Conservation (phyloP, 108 stramenopile species). For the Cyclotella cryptica region DNA sequence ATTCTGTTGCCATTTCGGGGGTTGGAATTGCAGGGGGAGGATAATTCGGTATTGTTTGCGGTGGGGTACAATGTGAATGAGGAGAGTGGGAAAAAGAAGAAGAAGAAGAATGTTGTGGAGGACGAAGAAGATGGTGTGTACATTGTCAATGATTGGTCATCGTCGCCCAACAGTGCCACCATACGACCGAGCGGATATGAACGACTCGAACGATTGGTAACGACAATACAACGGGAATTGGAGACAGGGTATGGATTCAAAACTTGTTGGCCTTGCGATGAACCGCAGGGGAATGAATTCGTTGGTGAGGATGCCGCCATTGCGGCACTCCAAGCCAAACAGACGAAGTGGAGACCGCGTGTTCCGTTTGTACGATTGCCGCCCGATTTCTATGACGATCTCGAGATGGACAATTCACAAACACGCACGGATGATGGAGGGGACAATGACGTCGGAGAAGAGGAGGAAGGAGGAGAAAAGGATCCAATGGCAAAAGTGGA, state of each 20-base stretch:
- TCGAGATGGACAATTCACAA: constrained; percentile 33
- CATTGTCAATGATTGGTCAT: constrained; percentile 38
- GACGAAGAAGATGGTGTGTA: constrained; percentile 46
- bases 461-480: constrained; percentile 20
- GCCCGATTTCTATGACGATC: constrained; percentile 59
- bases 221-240: constrained; percentile 58
- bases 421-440: constrained; percentile 28
- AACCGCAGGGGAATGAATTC: constrained; percentile 43
- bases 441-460: constrained; percentile 45
- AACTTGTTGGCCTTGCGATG: constrained; percentile 64
- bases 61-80: constrained; percentile 48
- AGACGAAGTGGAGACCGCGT: constrained; percentile 62
- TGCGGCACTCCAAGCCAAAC: constrained; percentile 24
- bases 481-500: background rate
- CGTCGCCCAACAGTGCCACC: background rate
- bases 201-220: constrained; percentile 48
- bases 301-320: constrained; percentile 23
- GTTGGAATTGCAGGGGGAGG: constrained; percentile 78
- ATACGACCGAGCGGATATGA: constrained; percentile 33
- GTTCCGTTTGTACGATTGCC: constrained; percentile 85
- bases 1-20: constrained; percentile 72
- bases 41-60: constrained; percentile 70
- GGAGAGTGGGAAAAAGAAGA: constrained; percentile 15
- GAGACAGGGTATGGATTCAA: constrained; percentile 58
- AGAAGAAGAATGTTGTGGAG: background rate